Evolutionary conservation across 148 eudicot genomes (phyloP).

Genomic region (Vaccinium darrowii): DNA sequence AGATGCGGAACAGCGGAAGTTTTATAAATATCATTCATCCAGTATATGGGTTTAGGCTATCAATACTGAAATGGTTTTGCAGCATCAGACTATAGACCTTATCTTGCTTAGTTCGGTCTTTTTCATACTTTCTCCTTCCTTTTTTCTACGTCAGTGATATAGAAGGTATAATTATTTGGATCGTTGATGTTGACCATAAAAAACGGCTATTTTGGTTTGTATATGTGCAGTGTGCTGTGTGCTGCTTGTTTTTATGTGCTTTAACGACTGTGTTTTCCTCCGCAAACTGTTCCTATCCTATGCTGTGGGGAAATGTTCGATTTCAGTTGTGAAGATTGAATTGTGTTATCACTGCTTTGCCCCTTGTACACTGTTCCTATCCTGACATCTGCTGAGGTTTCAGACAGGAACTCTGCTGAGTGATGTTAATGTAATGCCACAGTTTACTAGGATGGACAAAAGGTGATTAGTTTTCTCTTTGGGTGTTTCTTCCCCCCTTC

Average conservation of each 20-base stretch:
- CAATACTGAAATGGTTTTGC: not conserved
- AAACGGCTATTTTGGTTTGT: too few species aligned
- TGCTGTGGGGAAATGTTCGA: not conserved
- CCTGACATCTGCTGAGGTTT: constrained; percentile 9
- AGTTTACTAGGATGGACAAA: constrained; percentile 30
- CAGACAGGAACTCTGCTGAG: constrained; percentile 61
- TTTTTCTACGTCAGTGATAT: too few species aligned
- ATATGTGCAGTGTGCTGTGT: not conserved
- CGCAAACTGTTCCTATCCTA: not conserved
- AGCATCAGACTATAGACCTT: not conserved
- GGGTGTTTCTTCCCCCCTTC: not conserved
- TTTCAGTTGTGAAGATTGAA: not conserved
- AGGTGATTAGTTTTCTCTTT: constrained; percentile 23
- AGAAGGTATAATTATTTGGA: not conserved
- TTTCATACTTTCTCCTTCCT: not conserved
- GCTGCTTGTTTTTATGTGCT: constrained; percentile 2
- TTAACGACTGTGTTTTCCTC: not conserved
- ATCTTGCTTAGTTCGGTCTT: not conserved
- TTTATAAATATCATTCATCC: not conserved
- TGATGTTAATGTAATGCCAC: constrained; percentile 27
- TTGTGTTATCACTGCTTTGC: not conserved
- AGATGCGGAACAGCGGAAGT: not conserved
- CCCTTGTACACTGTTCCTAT: not conserved
- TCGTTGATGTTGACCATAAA: not conserved
- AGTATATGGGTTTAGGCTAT: not conserved